These are phyloP conservation scores for Xylaria sp. DNA, from an alignment of 2,329 filamentous ascomycete genomes.

Conservation along the genomic window DNA sequence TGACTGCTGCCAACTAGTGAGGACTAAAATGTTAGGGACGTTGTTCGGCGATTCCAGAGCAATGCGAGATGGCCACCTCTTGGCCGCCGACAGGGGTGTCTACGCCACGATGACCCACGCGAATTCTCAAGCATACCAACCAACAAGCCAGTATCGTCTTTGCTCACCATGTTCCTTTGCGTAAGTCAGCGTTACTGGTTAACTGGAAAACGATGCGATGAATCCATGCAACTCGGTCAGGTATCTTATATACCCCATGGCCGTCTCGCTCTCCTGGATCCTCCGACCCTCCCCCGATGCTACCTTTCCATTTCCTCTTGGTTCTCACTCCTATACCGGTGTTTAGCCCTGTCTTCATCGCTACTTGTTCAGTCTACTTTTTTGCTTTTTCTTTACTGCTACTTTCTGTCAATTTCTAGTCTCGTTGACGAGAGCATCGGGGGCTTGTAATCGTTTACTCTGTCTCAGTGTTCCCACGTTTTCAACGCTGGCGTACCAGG, in stretches of 20 bases:
- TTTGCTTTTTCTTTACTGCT: background rate
- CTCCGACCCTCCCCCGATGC: constrained; percentile 43
- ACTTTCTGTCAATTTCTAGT: background rate
- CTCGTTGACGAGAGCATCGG: constrained; percentile 1
- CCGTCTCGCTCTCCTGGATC: constrained; percentile 40
- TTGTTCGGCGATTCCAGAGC: constrained; percentile 50
- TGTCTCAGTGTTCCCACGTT: background rate
- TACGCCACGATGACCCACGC: constrained; percentile 48
- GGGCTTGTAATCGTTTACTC: constrained; percentile 3
- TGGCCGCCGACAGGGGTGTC: constrained; percentile 47
- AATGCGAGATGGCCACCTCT: constrained; percentile 33
- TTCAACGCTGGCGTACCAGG: constrained; percentile 14
- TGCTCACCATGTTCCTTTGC: constrained; percentile 40
- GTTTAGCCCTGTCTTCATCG: constrained; percentile 31
- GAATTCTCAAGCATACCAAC: constrained; percentile 42
- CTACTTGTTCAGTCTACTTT: constrained; percentile 16
- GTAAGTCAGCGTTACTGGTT: constrained; percentile 44
- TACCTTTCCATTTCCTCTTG: constrained; percentile 38
- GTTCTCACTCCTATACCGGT: constrained; percentile 29
- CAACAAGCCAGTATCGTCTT: constrained; percentile 42
- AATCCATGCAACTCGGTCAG: constrained; percentile 43
- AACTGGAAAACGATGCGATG: constrained; percentile 41
- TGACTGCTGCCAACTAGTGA: constrained; percentile 47
- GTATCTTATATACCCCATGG: constrained; percentile 47
- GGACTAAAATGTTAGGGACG: constrained; percentile 41